Evolutionary conservation across 352 stramenopile species (phyloP), one percentile per base, ranked within the genome.

Genomic region (Globisporangium solare): DNA sequence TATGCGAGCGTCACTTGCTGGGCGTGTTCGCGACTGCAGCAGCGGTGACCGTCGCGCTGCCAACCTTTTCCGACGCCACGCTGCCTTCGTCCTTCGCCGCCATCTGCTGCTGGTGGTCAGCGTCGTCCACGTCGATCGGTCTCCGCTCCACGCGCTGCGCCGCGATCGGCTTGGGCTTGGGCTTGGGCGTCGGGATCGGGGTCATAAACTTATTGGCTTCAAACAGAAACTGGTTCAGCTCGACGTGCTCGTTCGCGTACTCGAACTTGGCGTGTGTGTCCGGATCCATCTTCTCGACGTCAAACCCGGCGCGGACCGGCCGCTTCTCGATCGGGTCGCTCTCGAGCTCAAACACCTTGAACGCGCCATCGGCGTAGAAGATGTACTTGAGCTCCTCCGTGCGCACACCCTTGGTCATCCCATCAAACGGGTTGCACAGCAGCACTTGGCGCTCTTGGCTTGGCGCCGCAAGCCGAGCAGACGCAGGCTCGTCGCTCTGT

Each of bases 191-290:
- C 22, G 35, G 54, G 47, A 54, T 35, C 21, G 57, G 59, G 1
- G 73, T 69, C 24, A 72, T 74, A 51, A 89, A 87, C 51, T 80
- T 77, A 58, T 89, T 85, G 40, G 77, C 72, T 40, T 85, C 67
- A 32, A 78, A 87, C 11, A 89, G 60, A 42, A 89, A 89, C 65
- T 86, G 76, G 65, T 89, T 82, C 61, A 89, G 56, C 42, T 87
- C 74, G 32, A 89, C 72, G 14, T 75, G 65, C 58, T 82, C 73
- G 2, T 70, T 76, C 43, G 75, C 76, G 46, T 74, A 76, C 27
- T 76, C 74, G 31, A 79, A 78, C 66, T 80, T 67, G 18, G 68
- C 61, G 12, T 66, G 63, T 20, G 72, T 79, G 13, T 64, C 64
- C 0, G 72, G 63, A 41, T 83, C 71, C 79, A 89, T 87, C 47